Evolutionary conservation across 1,139 yeast genomes (phyloP), one percentile per base, ranked within the genome.

Genomic region (Suhomyces terraborum): DNA sequence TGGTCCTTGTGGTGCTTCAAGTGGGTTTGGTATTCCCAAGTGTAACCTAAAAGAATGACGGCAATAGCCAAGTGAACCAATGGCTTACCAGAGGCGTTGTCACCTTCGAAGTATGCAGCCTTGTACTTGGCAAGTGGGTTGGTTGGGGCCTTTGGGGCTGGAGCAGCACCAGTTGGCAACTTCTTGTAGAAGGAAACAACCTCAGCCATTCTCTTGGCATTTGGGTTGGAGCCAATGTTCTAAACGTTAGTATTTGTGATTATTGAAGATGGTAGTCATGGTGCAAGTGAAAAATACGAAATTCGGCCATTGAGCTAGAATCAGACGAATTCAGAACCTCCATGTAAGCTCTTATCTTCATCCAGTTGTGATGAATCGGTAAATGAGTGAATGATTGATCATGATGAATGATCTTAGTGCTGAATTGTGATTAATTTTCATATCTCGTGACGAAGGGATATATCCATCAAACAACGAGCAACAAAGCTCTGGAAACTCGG

Each of bases 151-250:
- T 76, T 73, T 51, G 81, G 74, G 51, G 91, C 83, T 54, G 77
- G 76, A 48, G 95, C 94, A 50, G 87, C 75, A 37, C 98, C 98
- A 67, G 89, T 91, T 63, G 98, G 98, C 61, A 93, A 81, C 58
- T 89, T 84, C 77, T 91, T 87, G 85, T 93, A 93, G 80, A 93
- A 89, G 53, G 88, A 78, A 57, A 93, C 97, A 59, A 93, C 96
- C 66, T 88, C 88, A 56, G 88, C 84, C 86, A 93, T 88, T 76
- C 96, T 88, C 80, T 88, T 88, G 58, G 98, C 97, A 61, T 91
- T 86, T 60, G 97, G 96, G 73, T 89, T 88, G 53, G 95, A 79
- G 46, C 96, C 96, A 58, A 93, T 76, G 85, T 88, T 89, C 87
- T 84, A 66, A 17, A 49, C 42, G 78, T 73, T 71, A 73, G 77